phyloP scores from a whole-genome alignment of 805 yeast species.

The Yarrowia sp. region DNA sequence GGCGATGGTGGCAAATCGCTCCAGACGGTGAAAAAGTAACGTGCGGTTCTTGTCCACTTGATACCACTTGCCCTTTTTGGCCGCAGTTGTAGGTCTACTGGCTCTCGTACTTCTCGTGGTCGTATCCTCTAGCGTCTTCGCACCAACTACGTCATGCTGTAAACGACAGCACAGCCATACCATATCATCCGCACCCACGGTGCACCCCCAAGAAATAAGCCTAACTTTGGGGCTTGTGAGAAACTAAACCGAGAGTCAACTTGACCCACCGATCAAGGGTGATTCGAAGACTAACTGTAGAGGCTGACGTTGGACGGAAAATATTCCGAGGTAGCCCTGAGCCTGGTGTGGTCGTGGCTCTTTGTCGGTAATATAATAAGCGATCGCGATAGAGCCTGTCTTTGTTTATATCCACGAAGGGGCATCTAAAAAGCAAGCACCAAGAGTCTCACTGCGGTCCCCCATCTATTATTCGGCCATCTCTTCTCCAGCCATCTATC shows the following conservation, averaged over 20 bases:
- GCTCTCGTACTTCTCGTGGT: not conserved
- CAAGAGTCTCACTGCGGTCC: not conserved
- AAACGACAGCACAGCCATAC: slow-evolving; percentile 32
- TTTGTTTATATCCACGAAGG: no score
- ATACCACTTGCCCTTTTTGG: slow-evolving; percentile 14
- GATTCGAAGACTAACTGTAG: slow-evolving; percentile 16
- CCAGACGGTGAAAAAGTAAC: not conserved
- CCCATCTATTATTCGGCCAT: slow-evolving; percentile 2
- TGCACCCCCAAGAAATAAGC: slow-evolving; percentile 8
- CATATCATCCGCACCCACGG: not conserved
- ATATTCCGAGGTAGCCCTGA: no score
- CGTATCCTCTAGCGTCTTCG: no score
- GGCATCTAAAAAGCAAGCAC: not conserved
- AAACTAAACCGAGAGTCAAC: no score
- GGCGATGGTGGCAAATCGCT: slow-evolving; percentile 27
- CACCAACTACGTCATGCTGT: slow-evolving; percentile 29
- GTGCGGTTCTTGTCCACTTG: not conserved
- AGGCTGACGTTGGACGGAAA: no score
- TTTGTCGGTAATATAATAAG: no score
- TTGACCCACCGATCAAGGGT: slow-evolving; percentile 33
- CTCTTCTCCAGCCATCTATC: slow-evolving; percentile 18
- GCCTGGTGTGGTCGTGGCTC: no score
- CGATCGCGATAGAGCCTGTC: no score
- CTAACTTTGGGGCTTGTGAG: not conserved
- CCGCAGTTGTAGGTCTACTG: not conserved